Evolutionary conservation across 768 basidiomycete species (phyloP).

Genomic region (Mrakia gelida): DNA sequence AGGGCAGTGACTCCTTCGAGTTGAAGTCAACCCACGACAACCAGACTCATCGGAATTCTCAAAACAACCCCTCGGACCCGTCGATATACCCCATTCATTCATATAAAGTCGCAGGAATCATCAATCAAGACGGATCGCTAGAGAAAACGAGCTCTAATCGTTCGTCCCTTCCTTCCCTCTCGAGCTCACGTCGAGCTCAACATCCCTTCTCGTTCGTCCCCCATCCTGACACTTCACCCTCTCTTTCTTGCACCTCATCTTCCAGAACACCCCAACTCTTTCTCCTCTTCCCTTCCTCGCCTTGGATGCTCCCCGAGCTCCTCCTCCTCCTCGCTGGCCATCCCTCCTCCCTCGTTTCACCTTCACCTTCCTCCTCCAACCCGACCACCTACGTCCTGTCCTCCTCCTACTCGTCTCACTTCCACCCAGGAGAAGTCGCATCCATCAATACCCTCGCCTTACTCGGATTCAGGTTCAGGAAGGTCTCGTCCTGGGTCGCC

Average conservation of each 20-base stretch:
- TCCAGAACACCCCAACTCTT: neutral
- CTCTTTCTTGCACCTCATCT: neutral
- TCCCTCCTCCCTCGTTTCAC: slow-evolving; percentile 72
- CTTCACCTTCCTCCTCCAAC: slow-evolving; percentile 43
- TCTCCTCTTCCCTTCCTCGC: neutral
- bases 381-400: slow-evolving; percentile 46
- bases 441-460: slow-evolving; percentile 72
- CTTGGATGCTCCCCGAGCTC: slow-evolving; percentile 77
- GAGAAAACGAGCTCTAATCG: neutral
- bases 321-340: slow-evolving; percentile 83
- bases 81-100: neutral
- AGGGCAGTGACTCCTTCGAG: neutral
- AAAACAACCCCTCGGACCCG: neutral
- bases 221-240: neutral
- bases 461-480: slow-evolving; percentile 70
- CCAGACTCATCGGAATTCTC: neutral
- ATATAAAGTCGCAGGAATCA: neutral
- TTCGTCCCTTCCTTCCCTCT: neutral
- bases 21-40: neutral
- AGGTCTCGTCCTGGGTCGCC: slow-evolving; percentile 47
- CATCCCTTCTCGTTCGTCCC: neutral
- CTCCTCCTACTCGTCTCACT: slow-evolving; percentile 61
- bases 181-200: neutral
- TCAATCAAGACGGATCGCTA: neutral
- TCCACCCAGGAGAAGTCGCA: slow-evolving; percentile 71